Evolutionary conservation across 2,329 filamentous ascomycete genomes (phyloP), one percentile per base, ranked within the genome.

Genomic region (Hortaea werneckii): DNA sequence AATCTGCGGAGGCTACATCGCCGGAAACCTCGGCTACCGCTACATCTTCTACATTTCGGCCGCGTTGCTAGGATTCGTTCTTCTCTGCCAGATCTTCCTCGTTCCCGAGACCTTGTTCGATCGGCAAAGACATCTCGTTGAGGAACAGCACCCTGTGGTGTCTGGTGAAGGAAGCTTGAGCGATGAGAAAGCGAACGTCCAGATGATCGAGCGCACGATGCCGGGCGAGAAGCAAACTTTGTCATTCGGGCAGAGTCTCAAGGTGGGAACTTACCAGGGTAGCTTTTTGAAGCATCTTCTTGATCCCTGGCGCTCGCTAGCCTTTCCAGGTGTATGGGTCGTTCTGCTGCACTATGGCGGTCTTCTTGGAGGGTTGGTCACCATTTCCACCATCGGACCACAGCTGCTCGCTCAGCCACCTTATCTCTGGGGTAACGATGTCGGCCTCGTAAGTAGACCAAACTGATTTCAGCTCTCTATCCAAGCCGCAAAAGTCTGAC

Each of bases 41-140:
- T 70, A 67, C 58, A 55, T 68, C 10, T 66, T 68, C 52, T 70
- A 66, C 65, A 63, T 65, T 38, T 65, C 65, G 37, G 62, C 67
- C 4, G 54, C 68, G 6, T 49, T 69, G 1, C 56, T 57, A 2
- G 61, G 59, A 6, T 54, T 60, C 41, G 53, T 56, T 5, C 59
- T 69, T 28, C 41, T 60, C 1, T 48, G 64, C 2, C 59, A 62
- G 44, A 49, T 68, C 6, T 48, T 69, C 34, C 56, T 68, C 29
- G 62, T 66, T 29, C 63, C 67, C 6, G 67, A 70, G 44, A 69
- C 66, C 0, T 51, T 66, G 2, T 69, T 64, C 50, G 60, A 67
- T 26, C 66, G 67, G 8, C 51, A 57, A 34, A 43, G 51, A 9
- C 61, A 62, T 26, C 48, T 56, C 5, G 27, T 43, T 30, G 39